These are phyloP conservation scores for Thymus quinquecostatus DNA, from an alignment of 257 asterid species.

Conservation along the genomic window DNA sequence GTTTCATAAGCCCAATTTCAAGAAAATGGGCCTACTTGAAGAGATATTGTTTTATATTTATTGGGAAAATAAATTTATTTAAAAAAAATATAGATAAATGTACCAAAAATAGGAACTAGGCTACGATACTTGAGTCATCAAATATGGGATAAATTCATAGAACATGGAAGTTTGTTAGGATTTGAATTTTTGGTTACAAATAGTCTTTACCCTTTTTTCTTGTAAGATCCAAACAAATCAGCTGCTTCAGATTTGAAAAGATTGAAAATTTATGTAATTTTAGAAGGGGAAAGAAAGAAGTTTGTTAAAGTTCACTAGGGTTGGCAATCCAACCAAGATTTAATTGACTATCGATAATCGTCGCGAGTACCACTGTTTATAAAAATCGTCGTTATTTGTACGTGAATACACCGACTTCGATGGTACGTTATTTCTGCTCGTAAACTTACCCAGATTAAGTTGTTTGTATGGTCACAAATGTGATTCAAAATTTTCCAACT, in stretches of 20 bases:
- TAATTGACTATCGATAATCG: too few relatives aligned
- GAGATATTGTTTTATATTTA: neutral
- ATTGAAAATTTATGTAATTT: neutral
- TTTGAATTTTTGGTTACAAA: neutral
- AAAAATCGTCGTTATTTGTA: too few relatives aligned
- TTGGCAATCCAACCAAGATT: neutral
- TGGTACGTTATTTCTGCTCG: too few relatives aligned
- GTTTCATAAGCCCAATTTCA: constrained; percentile 21
- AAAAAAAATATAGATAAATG: too few relatives aligned
- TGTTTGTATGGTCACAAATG: neutral
- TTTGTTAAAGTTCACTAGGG: neutral
- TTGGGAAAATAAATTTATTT: neutral
- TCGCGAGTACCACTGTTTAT: too few relatives aligned
- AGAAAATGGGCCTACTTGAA: neutral
- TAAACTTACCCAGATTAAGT: too few relatives aligned
- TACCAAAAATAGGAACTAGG: neutral
- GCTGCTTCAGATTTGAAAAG: neutral
- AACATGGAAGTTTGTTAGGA: constrained; percentile 5
- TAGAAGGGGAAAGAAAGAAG: neutral
- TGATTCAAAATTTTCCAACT: neutral
- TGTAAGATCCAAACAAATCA: neutral
- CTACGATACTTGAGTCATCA: too few relatives aligned
- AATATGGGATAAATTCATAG: neutral
- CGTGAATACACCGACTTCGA: too few relatives aligned
- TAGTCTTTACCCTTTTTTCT: neutral